Conservation (phyloP, 176 grass and related monocot genomes). For the Bothriochloa decipiens region DNA sequence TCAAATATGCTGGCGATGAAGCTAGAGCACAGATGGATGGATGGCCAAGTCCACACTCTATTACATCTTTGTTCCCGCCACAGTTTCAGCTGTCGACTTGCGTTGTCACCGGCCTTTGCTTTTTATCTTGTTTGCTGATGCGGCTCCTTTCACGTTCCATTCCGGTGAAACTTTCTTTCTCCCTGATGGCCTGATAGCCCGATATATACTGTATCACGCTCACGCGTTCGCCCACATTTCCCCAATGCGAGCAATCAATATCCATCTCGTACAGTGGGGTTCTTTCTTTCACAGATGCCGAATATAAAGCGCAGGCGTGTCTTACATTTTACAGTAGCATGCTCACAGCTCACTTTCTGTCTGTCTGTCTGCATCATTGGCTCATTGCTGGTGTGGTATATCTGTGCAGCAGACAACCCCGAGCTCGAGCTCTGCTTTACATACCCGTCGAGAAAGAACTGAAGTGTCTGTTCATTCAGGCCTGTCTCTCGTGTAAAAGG, state of each 20-base stretch:
- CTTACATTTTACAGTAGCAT: background rate
- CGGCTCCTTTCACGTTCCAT: background rate
- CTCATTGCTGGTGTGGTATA: background rate
- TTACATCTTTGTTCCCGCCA: slow-evolving; percentile 41
- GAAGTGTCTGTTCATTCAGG: background rate
- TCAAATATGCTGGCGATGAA: no score
- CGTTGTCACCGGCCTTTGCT: background rate
- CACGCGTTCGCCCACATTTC: no score
- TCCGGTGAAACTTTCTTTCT: slow-evolving; percentile 19
- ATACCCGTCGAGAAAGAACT: no score
- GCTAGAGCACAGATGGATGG: background rate
- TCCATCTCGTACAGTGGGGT: background rate
- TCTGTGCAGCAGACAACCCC: no score
- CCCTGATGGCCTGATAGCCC: no score
- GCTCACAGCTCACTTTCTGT: background rate
- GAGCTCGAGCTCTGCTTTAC: no score
- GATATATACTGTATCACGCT: background rate
- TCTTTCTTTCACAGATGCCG: background rate
- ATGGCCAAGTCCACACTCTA: background rate
- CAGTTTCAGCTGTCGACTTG: slow-evolving; percentile 39
- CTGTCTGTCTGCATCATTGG: background rate
- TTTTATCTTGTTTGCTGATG: background rate
- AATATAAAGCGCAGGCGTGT: background rate
- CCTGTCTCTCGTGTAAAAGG: slow-evolving; percentile 12
- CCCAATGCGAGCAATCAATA: background rate